Conservation (phyloP, 2,329 filamentous ascomycete genomes). For the Lecanoromycetidae sp. region DNA sequence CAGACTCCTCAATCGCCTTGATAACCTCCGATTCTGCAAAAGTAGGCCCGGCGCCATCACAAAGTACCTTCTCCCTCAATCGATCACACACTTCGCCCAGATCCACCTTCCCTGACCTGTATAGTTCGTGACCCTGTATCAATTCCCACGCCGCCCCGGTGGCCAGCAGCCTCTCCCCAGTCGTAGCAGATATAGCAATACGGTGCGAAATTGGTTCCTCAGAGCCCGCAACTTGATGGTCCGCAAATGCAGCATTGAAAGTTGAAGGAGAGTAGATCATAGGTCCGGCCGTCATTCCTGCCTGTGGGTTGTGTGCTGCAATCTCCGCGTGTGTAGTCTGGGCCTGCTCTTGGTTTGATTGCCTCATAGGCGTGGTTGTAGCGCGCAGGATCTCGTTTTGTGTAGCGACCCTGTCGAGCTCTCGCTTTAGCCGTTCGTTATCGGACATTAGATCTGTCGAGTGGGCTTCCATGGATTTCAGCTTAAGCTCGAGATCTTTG, state of each 20-base stretch:
- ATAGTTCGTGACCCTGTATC: slow-evolving; percentile 69
- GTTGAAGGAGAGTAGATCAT: slow-evolving; percentile 58
- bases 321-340: slow-evolving; percentile 10
- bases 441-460: slow-evolving; percentile 63
- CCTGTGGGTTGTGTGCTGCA: slow-evolving; percentile 17
- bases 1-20: slow-evolving; percentile 65
- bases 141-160: slow-evolving; percentile 79
- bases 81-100: slow-evolving; percentile 68
- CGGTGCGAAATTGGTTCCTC: slow-evolving; percentile 56
- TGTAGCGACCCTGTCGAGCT: slow-evolving; percentile 70
- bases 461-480: slow-evolving; percentile 62
- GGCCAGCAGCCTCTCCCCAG: slow-evolving; percentile 57
- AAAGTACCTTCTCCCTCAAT: slow-evolving; percentile 62
- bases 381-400: slow-evolving; percentile 89
- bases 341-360: slow-evolving; percentile 29
- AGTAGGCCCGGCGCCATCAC: slow-evolving; percentile 78
- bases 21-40: slow-evolving; percentile 67
- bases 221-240: slow-evolving; percentile 17
- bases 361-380: slow-evolving; percentile 43
- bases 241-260: slow-evolving; percentile 36
- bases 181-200: slow-evolving; percentile 51
- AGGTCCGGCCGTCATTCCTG: slow-evolving; percentile 50
- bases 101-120: slow-evolving; percentile 65
- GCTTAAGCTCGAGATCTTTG: slow-evolving; percentile 79
- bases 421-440: slow-evolving; percentile 74